A percentile compares a stretch with the other conserved stretches of the same genome.
Evolutionary conservation across 2,329 filamentous ascomycete species (phyloP).

Genomic region (Pseudopyrenochaeta lycopersici): DNA sequence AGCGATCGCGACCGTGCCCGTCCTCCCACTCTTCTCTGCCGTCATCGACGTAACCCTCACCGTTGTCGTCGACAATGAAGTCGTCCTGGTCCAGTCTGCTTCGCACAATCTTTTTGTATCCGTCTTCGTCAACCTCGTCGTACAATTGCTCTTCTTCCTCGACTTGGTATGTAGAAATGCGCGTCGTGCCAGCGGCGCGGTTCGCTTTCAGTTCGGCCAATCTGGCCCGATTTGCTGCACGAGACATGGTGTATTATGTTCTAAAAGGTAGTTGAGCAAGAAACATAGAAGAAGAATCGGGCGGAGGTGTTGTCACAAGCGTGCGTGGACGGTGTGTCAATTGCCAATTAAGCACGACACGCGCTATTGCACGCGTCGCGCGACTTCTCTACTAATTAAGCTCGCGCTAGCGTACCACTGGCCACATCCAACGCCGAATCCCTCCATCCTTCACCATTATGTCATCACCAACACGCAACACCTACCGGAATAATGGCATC

Average conservation of each 20-base stretch:
- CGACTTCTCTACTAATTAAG: constrained; percentile 17
- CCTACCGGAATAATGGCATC: constrained; percentile 52
- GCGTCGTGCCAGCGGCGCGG: constrained; percentile 89
- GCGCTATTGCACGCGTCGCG: constrained; percentile 35
- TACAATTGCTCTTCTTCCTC: constrained; percentile 86
- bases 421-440: constrained; percentile 5
- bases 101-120: constrained; percentile 95
- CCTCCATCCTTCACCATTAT: constrained; percentile 2
- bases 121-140: constrained; percentile 95
- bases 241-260: constrained; percentile 43
- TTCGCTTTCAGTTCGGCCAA: constrained; percentile 83
- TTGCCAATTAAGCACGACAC: constrained; percentile 23
- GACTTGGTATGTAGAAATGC: constrained; percentile 85
- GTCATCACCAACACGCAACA: constrained; percentile 2
- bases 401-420: too few species aligned
- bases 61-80: constrained; percentile 98
- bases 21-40: constrained; percentile 74
- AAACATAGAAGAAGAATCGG: constrained; percentile 22
- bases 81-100: constrained; percentile 91
- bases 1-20: constrained; percentile 78
- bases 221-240: constrained; percentile 36
- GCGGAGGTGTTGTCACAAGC: constrained; percentile 12
- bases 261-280: constrained; percentile 12
- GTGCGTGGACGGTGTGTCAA: constrained; percentile 35
- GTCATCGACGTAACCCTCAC: constrained; percentile 95